phyloP scores from a whole-genome alignment of 2,329 filamentous ascomycete species.

The Penicillium sp. region DNA sequence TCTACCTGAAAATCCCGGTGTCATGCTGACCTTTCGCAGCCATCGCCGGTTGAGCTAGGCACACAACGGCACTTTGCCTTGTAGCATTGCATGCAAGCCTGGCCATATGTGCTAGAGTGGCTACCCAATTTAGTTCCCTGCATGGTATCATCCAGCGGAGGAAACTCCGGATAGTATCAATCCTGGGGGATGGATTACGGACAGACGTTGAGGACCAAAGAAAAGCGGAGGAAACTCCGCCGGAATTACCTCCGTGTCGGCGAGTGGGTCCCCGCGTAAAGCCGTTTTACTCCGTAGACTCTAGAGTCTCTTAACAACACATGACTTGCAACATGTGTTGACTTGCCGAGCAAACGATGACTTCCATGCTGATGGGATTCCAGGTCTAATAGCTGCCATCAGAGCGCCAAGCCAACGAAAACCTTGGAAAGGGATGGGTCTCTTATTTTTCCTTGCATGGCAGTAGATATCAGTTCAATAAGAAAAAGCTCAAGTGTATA shows the following conservation, averaged over 20 bases:
- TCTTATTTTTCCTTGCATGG: too few species aligned
- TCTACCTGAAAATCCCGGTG: too few species aligned
- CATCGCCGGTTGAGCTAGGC: slow-evolving; percentile 14
- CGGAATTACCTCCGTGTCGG: background rate
- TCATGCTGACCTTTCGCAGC: slow-evolving; percentile 24
- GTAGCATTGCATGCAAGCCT: slow-evolving; percentile 27
- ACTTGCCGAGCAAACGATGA: too few species aligned
- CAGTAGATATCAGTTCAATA: too few species aligned
- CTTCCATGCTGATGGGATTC: too few species aligned
- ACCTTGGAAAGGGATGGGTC: too few species aligned
- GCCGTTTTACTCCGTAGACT: too few species aligned
- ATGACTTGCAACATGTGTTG: too few species aligned
- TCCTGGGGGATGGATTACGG: background rate
- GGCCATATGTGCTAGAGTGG: slow-evolving; percentile 23
- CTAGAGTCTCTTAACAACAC: too few species aligned
- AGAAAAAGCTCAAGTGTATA: too few species aligned
- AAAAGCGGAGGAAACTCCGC: background rate
- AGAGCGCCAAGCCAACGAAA: too few species aligned
- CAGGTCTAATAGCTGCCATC: too few species aligned
- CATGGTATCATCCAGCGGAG: background rate
- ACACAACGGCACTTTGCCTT: slow-evolving; percentile 31
- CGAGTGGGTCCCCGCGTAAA: background rate
- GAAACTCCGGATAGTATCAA: background rate
- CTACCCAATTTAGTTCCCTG: slow-evolving; percentile 5
- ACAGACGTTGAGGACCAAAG: background rate